phyloP scores from a whole-genome alignment of 1,284 basidiomycete genomes.

The Salmacisia buchloeana region DNA sequence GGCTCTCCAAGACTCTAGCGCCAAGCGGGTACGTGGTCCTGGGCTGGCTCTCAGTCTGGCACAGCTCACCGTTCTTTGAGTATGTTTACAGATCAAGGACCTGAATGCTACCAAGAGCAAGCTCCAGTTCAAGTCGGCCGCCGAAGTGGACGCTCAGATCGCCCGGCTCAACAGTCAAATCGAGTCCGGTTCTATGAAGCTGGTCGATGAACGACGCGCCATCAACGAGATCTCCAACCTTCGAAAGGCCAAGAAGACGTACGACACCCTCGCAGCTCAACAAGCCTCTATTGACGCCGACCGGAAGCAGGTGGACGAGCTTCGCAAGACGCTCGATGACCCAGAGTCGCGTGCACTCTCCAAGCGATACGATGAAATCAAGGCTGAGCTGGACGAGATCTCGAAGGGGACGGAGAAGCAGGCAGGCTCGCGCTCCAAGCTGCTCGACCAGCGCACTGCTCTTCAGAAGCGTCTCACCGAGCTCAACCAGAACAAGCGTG shows the following conservation, averaged over 20 bases:
- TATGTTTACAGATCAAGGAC: constrained; percentile 68
- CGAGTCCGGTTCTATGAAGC: constrained; percentile 83
- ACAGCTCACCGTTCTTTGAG: background rate
- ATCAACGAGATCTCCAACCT: constrained; percentile 76
- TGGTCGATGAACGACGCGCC: constrained; percentile 93
- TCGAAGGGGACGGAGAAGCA: constrained; percentile 81
- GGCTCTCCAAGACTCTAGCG: constrained; percentile 69
- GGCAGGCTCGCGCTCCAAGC: constrained; percentile 72
- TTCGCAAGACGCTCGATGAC: constrained; percentile 80
- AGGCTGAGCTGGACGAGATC: constrained; percentile 76
- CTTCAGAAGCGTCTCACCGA: constrained; percentile 59
- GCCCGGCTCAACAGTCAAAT: constrained; percentile 69
- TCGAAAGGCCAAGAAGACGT: constrained; percentile 47
- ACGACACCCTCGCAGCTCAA: constrained; percentile 52
- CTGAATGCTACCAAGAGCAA: constrained; percentile 77
- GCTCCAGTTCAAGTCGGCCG: constrained; percentile 73
- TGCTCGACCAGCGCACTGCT: constrained; percentile 79
- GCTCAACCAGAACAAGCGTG: constrained; percentile 73
- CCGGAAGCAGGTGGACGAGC: constrained; percentile 68
- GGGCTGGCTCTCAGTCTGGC: background rate
- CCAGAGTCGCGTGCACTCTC: constrained; percentile 78
- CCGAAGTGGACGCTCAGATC: constrained; percentile 83
- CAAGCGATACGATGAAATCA: constrained; percentile 76
- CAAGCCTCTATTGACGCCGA: constrained; percentile 77
- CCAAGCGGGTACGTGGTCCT: constrained; percentile 67